phyloP scores from a whole-genome alignment of 164 flowering plant genomes.

The Santalum album region DNA sequence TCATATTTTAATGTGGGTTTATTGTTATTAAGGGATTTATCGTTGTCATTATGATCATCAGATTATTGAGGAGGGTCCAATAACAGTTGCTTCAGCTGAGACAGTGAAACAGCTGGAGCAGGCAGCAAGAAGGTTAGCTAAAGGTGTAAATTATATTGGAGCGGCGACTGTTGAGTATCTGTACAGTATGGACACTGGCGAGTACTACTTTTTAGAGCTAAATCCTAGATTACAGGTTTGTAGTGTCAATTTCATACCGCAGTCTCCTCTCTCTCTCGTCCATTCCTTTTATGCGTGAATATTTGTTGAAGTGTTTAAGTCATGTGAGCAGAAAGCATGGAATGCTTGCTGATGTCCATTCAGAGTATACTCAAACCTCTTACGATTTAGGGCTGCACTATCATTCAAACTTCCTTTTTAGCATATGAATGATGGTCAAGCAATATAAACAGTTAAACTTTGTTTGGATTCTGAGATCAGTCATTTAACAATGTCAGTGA shows the following conservation, averaged over 20 bases:
- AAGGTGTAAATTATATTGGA: constrained; percentile 90
- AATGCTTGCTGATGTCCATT: too few species aligned
- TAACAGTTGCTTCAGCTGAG: constrained; percentile 83
- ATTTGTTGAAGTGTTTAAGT: too few species aligned
- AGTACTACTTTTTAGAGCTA: constrained; percentile 91
- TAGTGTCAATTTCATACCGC: neutral
- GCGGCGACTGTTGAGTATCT: constrained; percentile 99
- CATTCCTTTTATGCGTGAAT: neutral
- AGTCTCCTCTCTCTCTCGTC: neutral
- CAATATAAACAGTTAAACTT: too few species aligned
- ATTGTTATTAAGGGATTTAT: neutral
- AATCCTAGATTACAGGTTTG: constrained; percentile 94
- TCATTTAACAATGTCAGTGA: neutral
- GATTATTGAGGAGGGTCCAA: constrained; percentile 99
- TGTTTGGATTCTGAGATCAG: neutral
- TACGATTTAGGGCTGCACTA: too few species aligned
- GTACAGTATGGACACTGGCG: constrained; percentile 98
- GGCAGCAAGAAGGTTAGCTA: constrained; percentile 96
- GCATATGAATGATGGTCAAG: too few species aligned
- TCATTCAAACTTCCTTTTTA: too few species aligned
- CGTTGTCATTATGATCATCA: constrained; percentile 17
- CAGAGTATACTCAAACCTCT: too few species aligned
- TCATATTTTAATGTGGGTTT: constrained; percentile 26
- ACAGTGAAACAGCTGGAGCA: constrained; percentile 88
- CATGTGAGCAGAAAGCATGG: too few species aligned